Conservation (phyloP, 148 eudicot species). For the Vaccinium corymbosum region DNA sequence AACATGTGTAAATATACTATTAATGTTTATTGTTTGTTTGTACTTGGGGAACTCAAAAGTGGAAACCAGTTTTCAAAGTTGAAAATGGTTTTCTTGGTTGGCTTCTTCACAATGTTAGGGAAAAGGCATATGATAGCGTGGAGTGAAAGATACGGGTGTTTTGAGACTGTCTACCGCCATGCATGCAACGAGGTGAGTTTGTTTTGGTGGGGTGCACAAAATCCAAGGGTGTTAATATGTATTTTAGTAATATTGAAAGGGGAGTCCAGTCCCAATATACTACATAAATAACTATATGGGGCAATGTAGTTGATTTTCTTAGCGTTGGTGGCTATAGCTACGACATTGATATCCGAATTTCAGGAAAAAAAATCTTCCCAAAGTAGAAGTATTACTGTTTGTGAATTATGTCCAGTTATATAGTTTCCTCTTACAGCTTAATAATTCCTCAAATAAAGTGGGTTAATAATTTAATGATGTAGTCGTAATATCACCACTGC, state of each 20-base stretch:
- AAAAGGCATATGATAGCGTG: conserved; percentile 43
- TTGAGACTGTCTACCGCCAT: conserved; percentile 50
- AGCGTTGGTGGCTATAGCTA: too few species aligned
- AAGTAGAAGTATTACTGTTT: too few species aligned
- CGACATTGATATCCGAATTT: too few species aligned
- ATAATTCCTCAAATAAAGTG: too few species aligned
- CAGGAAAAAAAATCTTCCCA: too few species aligned
- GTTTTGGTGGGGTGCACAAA: conserved; percentile 6
- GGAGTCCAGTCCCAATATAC: background rate
- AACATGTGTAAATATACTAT: background rate
- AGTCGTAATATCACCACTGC: too few species aligned
- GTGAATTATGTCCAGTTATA: too few species aligned
- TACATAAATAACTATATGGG: background rate
- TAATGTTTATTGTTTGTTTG: conserved; percentile 8
- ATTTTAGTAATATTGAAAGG: background rate
- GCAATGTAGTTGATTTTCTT: background rate
- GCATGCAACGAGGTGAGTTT: conserved; percentile 43
- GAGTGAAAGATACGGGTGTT: conserved; percentile 44
- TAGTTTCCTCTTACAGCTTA: too few species aligned
- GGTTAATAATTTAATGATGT: too few species aligned
- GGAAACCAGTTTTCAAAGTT: conserved; percentile 7
- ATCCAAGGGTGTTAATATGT: background rate
- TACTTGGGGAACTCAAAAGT: conserved; percentile 19
- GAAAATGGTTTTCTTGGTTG: conserved; percentile 1
- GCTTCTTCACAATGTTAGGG: conserved; percentile 24